Evolutionary conservation across 73 alveolate species (phyloP).

Genomic region (Paramecium primaurelia): DNA sequence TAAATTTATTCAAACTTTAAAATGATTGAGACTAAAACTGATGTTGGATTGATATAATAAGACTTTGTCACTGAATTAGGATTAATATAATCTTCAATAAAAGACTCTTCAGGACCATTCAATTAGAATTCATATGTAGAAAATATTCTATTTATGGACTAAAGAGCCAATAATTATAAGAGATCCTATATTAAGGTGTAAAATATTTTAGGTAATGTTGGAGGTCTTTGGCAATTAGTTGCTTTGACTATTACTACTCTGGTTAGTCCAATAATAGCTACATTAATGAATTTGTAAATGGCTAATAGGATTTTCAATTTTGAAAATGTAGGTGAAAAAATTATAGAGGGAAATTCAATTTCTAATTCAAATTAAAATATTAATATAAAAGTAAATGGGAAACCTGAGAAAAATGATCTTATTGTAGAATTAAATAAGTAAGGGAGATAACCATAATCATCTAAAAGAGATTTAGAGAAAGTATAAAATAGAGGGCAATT

Average conservation of each 20-base stretch:
- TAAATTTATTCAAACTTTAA: background rate
- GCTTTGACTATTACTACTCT: background rate
- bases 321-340: background rate
- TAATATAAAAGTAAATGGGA: background rate
- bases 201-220: background rate
- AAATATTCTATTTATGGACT: background rate
- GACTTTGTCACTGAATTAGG: background rate
- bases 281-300: background rate
- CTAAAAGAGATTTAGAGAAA: background rate
- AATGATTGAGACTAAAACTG: background rate
- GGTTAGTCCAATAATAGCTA: background rate
- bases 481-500: background rate
- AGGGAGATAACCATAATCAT: background rate
- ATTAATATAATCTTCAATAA: background rate
- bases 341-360: background rate
- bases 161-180: background rate
- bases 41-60: background rate
- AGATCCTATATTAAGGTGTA: background rate
- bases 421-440: background rate
- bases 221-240: constrained; percentile 23
- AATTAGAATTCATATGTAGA: background rate
- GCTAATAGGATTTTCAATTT: constrained; percentile 24
- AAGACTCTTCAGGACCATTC: background rate
- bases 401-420: background rate
- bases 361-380: background rate